Conservation (phyloP, 2,329 filamentous ascomycete genomes). For the Onygenales sp. region DNA sequence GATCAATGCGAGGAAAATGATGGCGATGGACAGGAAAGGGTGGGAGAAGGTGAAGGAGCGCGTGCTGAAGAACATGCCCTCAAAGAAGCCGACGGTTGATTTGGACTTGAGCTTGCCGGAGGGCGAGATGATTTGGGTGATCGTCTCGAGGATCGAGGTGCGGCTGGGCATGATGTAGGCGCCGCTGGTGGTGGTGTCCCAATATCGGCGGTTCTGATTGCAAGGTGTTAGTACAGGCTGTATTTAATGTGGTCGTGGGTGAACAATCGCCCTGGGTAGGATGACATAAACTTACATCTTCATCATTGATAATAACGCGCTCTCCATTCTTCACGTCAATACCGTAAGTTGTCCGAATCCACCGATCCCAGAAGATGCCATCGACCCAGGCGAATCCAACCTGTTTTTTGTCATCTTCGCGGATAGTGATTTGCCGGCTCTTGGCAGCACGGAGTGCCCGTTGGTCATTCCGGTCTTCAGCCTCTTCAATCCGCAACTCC, state of each 20-base stretch:
- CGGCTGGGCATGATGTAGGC: conserved; percentile 83
- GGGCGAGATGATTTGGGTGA: conserved; percentile 41
- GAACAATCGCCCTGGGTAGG: not conserved
- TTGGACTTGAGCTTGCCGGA: conserved; percentile 41
- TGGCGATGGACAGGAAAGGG: conserved; percentile 32
- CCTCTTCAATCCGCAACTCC: conserved; percentile 91
- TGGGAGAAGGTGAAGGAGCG: conserved; percentile 34
- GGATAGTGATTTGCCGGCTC: conserved; percentile 83
- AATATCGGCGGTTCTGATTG: conserved; percentile 75
- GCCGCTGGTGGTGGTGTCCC: conserved; percentile 83
- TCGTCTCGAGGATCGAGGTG: conserved; percentile 81
- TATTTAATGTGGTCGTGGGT: not conserved
- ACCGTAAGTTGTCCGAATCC: conserved; percentile 91
- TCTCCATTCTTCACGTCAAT: conserved; percentile 80
- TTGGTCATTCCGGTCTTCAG: conserved; percentile 85
- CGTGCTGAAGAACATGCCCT: conserved; percentile 37
- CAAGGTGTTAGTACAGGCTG: not conserved
- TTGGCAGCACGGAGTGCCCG: conserved; percentile 79
- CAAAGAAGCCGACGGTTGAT: conserved; percentile 39
- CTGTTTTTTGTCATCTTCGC: conserved; percentile 75
- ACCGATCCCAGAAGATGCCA: conserved; percentile 92
- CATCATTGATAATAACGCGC: conserved; percentile 90
- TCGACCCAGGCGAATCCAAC: conserved; percentile 97
- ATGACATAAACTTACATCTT: conserved; percentile 61
- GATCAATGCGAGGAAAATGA: conserved; percentile 28